These are phyloP conservation scores for Iris pallida DNA, from an alignment of 116 monocot genomes.

Conservation along the genomic window DNA sequence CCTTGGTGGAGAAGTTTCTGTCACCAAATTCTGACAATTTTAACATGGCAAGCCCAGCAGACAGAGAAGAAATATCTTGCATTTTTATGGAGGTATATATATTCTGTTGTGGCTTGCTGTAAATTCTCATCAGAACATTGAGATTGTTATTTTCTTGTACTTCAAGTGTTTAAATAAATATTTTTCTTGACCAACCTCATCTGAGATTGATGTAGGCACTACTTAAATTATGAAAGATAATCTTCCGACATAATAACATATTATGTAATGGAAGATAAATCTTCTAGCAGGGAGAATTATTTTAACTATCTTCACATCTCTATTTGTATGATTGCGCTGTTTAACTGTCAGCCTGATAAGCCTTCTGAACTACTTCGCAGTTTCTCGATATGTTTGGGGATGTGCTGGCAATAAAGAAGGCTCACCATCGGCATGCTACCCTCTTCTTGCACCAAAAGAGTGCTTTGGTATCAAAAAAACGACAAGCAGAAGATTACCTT, in stretches of 20 bases:
- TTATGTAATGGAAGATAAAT: too few species aligned
- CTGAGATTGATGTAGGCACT: too few species aligned
- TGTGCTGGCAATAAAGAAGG: constrained; percentile 66
- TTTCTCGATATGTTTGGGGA: constrained; percentile 96
- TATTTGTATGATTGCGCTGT: constrained; percentile 32
- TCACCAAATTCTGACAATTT: constrained; percentile 51
- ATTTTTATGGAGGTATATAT: constrained; percentile 90
- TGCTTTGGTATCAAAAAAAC: constrained; percentile 56
- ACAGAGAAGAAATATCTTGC: constrained; percentile 83
- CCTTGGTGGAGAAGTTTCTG: constrained; percentile 84
- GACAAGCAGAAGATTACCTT: constrained; percentile 68
- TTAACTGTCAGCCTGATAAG: too few species aligned
- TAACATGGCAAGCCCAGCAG: constrained; percentile 38
- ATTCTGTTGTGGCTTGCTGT: too few species aligned
- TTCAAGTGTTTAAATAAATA: too few species aligned
- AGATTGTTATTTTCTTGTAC: too few species aligned
- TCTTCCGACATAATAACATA: too few species aligned
- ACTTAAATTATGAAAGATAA: too few species aligned
- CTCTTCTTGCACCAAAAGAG: constrained; percentile 69
- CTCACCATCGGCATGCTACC: constrained; percentile 53
- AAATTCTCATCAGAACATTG: too few species aligned
- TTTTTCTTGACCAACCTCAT: too few species aligned
- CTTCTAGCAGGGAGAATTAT: too few species aligned
- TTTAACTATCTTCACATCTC: too few species aligned
- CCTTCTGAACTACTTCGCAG: constrained; percentile 20